Conservation (phyloP, 495 filamentous ascomycete genomes). For the Neurospora tetraspora region DNA sequence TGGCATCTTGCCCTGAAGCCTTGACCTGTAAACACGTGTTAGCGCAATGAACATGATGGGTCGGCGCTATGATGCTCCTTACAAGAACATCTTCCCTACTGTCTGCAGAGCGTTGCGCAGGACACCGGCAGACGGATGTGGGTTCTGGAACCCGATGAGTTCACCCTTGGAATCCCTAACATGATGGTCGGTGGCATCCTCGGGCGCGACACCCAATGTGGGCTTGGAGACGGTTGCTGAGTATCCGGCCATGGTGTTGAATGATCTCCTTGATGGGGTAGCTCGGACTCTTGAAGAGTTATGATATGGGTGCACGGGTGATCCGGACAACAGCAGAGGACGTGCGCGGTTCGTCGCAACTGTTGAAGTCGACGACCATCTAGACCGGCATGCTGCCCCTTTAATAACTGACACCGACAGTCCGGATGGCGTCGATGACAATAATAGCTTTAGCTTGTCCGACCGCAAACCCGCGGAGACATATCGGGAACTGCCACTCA, state of each 20-base stretch:
- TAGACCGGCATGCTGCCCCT: not conserved
- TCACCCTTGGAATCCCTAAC: constrained; percentile 23
- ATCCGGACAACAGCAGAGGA: not conserved
- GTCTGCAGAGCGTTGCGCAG: not conserved
- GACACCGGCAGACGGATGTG: constrained; percentile 21
- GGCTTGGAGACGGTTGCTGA: constrained; percentile 15
- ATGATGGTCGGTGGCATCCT: constrained; percentile 26
- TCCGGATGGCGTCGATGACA: not conserved
- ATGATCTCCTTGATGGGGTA: not conserved
- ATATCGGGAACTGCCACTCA: not conserved
- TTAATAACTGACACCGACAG: not conserved
- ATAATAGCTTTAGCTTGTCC: not conserved
- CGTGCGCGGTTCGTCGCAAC: not conserved
- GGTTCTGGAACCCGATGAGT: constrained; percentile 26
- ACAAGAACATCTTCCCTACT: constrained; percentile 6
- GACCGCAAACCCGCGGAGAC: not conserved
- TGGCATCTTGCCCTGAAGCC: constrained; percentile 50
- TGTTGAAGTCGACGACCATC: not conserved
- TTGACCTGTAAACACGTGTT: constrained; percentile 35
- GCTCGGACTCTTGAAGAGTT: not conserved
- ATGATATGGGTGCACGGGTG: not conserved
- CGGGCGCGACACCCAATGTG: constrained; percentile 5
- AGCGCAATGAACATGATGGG: not conserved
- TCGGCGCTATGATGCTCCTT: not conserved
- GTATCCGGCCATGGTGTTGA: constrained; percentile 8